A percentile compares a stretch with the other conserved stretches of the same genome.
phyloP scores from a whole-genome alignment of 768 basidiomycete species.

The Glaciozyma antarctica region DNA sequence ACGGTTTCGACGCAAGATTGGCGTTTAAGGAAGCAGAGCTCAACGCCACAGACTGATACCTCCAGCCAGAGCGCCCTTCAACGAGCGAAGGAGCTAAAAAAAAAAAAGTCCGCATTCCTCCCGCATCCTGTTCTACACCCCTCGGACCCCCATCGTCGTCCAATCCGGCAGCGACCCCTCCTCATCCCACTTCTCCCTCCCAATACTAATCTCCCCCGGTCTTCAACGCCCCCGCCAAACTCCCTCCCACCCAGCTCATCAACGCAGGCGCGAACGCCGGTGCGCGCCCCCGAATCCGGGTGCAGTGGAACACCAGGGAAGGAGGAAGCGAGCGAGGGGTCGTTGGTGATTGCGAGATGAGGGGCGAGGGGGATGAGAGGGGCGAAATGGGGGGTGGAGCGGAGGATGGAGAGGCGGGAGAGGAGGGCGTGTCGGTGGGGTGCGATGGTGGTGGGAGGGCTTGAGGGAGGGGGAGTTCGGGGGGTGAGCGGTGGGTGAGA shows the following conservation, averaged over 20 bases:
- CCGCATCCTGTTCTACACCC: neutral
- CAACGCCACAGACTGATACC: no score
- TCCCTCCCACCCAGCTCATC: conserved; percentile 87
- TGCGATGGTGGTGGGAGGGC: neutral
- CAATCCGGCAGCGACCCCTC: neutral
- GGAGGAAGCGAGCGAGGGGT: conserved; percentile 53
- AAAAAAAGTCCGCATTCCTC: no score
- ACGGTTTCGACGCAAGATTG: no score
- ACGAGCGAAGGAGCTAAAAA: no score
- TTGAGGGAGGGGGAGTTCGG: neutral
- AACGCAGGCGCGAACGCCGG: conserved; percentile 75
- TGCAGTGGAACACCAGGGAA: neutral
- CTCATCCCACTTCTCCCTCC: conserved; percentile 37
- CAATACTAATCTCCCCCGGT: conserved; percentile 72
- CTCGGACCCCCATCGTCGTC: neutral
- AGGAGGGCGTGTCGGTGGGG: neutral
- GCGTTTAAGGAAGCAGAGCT: no score
- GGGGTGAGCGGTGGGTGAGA: neutral
- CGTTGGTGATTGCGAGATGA: conserved; percentile 74
- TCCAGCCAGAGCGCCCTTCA: no score
- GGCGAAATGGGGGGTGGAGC: conserved; percentile 56
- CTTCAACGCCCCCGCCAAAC: conserved; percentile 78
- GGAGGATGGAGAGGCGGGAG: neutral
- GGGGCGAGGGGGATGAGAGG: conserved; percentile 59
- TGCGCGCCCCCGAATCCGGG: conserved; percentile 60